Percentiles rank a stretch among this genome's conserved stretches.
These are phyloP conservation scores for Lichenothelia convexa DNA, from an alignment of 495 filamentous ascomycete genomes.

Conservation along the genomic window DNA sequence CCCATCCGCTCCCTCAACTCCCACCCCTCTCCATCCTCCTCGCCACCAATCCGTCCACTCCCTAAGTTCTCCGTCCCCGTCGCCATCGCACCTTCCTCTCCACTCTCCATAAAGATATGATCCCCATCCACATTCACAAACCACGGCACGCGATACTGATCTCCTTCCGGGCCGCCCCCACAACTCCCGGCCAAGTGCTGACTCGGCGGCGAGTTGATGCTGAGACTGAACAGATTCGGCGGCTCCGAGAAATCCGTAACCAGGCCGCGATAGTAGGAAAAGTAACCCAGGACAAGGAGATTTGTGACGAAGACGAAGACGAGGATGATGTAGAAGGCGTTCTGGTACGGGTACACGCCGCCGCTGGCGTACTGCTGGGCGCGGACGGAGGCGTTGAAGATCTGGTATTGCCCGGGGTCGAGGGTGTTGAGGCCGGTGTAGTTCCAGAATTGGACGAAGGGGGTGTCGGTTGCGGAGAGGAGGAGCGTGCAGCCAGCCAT, in stretches of 20 bases:
- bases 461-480: slow-evolving; percentile 29
- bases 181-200: slow-evolving; percentile 38
- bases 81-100: slow-evolving; percentile 1
- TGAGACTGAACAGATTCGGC: slow-evolving; percentile 48
- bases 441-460: slow-evolving; percentile 37
- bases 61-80: not conserved
- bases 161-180: slow-evolving; percentile 37
- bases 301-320: slow-evolving; percentile 43
- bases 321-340: slow-evolving; percentile 44
- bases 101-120: slow-evolving; percentile 18
- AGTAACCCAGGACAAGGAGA: slow-evolving; percentile 38
- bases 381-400: slow-evolving; percentile 37
- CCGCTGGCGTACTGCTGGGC: slow-evolving; percentile 46
- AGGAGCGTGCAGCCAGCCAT: slow-evolving; percentile 46
- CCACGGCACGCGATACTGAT: slow-evolving; percentile 40
- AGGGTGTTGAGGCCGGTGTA: not conserved
- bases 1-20: not conserved
- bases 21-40: slow-evolving; percentile 6
- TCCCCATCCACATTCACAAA: slow-evolving; percentile 29
- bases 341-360: slow-evolving; percentile 35
- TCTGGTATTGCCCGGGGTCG: slow-evolving; percentile 22
- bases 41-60: slow-evolving; percentile 3
- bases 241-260: slow-evolving; percentile 63
- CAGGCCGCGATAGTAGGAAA: slow-evolving; percentile 32
- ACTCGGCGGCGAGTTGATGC: slow-evolving; percentile 47